phyloP scores from a whole-genome alignment of 192 early-diverging fungal species.

The Glomus cerebriforme region DNA sequence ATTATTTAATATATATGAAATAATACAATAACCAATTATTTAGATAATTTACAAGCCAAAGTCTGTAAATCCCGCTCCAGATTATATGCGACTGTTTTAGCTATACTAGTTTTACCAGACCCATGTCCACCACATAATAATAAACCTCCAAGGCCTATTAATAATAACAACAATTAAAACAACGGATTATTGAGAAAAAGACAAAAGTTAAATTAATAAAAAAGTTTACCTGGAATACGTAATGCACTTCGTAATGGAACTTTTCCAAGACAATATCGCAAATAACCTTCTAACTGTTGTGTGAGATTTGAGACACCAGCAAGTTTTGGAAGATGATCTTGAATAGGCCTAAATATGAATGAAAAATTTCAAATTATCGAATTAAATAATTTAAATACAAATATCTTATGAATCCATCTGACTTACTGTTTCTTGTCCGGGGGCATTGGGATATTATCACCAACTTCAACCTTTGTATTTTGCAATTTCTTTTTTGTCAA shows the following conservation, averaged over 20 bases:
- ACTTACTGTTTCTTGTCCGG: conserved; percentile 18
- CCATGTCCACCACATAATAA: conserved; percentile 72
- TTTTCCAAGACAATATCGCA: conserved; percentile 22
- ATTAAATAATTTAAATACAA: neutral
- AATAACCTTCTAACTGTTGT: conserved; percentile 20
- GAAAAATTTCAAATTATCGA: neutral
- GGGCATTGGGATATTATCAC: conserved; percentile 22
- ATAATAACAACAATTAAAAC: neutral
- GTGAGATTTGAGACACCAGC: conserved; percentile 33
- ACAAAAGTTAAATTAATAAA: neutral
- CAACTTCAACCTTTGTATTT: conserved; percentile 44
- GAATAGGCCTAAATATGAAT: neutral
- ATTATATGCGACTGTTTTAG: conserved; percentile 49
- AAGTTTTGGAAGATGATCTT: conserved; percentile 26
- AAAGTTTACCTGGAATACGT: conserved; percentile 31
- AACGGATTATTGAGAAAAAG: neutral
- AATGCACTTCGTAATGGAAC: conserved; percentile 11
- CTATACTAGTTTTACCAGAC: conserved; percentile 73
- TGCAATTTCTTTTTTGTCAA: conserved; percentile 33
- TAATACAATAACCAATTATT: conserved; percentile 35
- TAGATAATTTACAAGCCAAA: conserved; percentile 47
- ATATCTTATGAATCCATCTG: neutral
- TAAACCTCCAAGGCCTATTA: conserved; percentile 53
- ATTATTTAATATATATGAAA: conserved; percentile 1
- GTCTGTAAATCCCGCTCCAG: conserved; percentile 44